Evolutionary conservation across 495 filamentous ascomycete species (phyloP), one percentile per base, ranked within the genome.

Genomic region (Rostrohypoxylon terebratum): DNA sequence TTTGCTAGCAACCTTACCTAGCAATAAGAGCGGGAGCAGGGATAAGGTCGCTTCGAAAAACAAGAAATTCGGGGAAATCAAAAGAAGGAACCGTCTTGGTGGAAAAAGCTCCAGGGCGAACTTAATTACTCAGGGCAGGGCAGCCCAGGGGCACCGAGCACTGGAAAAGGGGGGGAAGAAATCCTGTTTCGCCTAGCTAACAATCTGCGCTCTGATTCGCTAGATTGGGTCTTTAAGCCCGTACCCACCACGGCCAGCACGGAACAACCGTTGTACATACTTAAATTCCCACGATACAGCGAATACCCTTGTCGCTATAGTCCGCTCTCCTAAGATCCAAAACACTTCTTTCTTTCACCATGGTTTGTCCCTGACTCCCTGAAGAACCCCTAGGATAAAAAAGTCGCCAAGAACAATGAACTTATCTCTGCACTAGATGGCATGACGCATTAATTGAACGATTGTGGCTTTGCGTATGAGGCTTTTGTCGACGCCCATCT

Each of bases 1-100:
- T n/a, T n/a, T n/a, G n/a, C n/a, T n/a, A n/a, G n/a, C n/a, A n/a
- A n/a, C n/a, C n/a, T n/a, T n/a, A n/a, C n/a, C n/a, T 33, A 66
- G 66, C 14, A 55, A 59, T 42, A 34, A 23, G 7, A 2, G 63
- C 64, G 59, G 63, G 7, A 38, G 59, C 59, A 48, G 48, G 59
- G 51, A 50, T 68, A 68, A 7, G 60, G 59, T 54, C 59, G 59
- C 31, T 50, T 59, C 14, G 20, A 36, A 73, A 59, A 61, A 57
- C 55, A 69, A 44, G 61, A 59, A 66, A 62, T 66, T 69, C 48
- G 54, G 57, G 61, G 51, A 59, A 47, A 63, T 8, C 57, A 38
- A 71, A 57, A 25, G 40, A 33, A 34, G 33, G 42, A 51, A 20
- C 65, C 65, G 60, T 31, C 48, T 23, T 44, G 20, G 59, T 63